Conservation (phyloP, 2,329 filamentous ascomycete genomes). For the Monosporascus sp. region DNA sequence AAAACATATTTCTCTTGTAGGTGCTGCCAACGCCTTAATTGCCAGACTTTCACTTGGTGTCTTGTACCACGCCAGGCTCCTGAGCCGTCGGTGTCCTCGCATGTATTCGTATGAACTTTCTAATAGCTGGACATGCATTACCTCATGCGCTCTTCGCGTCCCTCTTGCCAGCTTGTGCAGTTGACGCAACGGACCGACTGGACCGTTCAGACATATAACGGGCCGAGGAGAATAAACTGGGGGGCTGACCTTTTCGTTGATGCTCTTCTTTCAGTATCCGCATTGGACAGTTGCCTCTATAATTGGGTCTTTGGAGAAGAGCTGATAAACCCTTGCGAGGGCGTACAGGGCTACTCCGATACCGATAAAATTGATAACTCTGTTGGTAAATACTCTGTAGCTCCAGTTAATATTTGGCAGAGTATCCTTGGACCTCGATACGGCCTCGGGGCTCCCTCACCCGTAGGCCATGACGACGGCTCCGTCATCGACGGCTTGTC, state of each 20-base stretch:
- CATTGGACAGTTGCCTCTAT: conserved; percentile 68
- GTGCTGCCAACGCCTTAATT: neutral
- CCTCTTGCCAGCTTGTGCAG: conserved; percentile 55
- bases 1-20: neutral
- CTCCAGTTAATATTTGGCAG: neutral
- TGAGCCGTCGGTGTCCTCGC: neutral
- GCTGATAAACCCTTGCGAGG: conserved; percentile 59
- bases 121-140: conserved; percentile 3
- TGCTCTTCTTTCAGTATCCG: conserved; percentile 51
- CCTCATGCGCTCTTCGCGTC: conserved; percentile 40
- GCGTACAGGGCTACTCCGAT: conserved; percentile 62
- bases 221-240: neutral
- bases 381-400: conserved; percentile 54
- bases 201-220: neutral
- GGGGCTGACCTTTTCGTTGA: conserved; percentile 21
- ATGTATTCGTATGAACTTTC: neutral
- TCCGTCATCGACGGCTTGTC: conserved; percentile 65
- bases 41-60: neutral
- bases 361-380: conserved; percentile 60
- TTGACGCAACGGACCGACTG: conserved; percentile 47
- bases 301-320: conserved; percentile 58
- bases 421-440: neutral
- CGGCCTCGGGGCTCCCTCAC: conserved; percentile 31
- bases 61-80: too few relatives aligned
- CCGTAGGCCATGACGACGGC: conserved; percentile 70